Percentiles rank a stretch among this genome's conserved stretches.
These are phyloP conservation scores for Geranium brycei DNA, from an alignment of 345 rosid genomes.

Conservation along the genomic window DNA sequence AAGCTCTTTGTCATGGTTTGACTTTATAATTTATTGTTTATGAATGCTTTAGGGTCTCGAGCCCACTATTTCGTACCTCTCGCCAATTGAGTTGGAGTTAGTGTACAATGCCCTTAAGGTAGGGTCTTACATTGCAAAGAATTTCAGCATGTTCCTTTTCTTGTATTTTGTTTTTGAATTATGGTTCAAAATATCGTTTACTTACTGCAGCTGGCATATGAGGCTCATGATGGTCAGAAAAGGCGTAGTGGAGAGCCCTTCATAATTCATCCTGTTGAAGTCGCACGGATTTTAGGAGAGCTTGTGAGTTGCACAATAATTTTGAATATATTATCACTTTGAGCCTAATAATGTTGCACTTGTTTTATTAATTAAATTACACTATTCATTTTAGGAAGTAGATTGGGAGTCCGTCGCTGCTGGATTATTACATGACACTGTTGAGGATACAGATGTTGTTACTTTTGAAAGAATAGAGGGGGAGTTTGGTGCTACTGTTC, in stretches of 20 bases:
- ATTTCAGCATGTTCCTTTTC: not conserved
- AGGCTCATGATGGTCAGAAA: slow-evolving; percentile 94
- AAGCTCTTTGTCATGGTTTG: not conserved
- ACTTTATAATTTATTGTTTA: not conserved
- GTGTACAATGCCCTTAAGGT: slow-evolving; percentile 74
- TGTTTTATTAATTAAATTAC: slow-evolving; percentile 13
- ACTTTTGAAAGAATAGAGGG: slow-evolving; percentile 86
- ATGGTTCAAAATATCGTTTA: slow-evolving; percentile 12
- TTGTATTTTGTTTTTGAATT: not conserved
- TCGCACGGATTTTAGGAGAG: slow-evolving; percentile 93
- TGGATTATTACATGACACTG: slow-evolving; percentile 93
- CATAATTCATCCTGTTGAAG: slow-evolving; percentile 96
- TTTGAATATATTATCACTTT: slow-evolving; percentile 7
- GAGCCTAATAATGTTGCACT: slow-evolving; percentile 8
- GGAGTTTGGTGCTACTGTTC: slow-evolving; percentile 79
- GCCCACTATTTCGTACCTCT: slow-evolving; percentile 68
- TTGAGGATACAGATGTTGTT: slow-evolving; percentile 87
- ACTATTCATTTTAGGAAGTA: slow-evolving; percentile 46
- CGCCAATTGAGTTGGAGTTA: slow-evolving; percentile 66
- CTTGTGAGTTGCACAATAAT: slow-evolving; percentile 48
- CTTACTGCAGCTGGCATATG: slow-evolving; percentile 74
- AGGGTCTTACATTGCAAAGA: slow-evolving; percentile 12
- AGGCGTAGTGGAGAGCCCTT: slow-evolving; percentile 98
- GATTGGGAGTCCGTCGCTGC: slow-evolving; percentile 99
- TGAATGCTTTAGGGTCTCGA: slow-evolving; percentile 33